phyloP scores from a whole-genome alignment of 2,329 filamentous ascomycete species.

The Pseudogymnoascus sp. region DNA sequence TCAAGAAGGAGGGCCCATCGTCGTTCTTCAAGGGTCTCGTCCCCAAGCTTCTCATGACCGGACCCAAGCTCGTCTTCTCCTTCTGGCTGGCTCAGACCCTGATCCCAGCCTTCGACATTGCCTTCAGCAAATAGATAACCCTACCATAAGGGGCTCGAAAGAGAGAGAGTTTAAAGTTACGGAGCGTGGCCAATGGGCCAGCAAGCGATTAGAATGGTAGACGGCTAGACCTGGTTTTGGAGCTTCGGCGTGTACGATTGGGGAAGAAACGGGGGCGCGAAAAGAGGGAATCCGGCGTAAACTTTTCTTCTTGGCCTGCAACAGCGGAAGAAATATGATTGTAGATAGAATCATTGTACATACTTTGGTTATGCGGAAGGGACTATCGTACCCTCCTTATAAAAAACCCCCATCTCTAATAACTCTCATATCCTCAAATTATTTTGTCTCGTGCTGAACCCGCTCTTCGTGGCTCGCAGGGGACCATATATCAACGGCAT shows the following conservation, averaged over 20 bases:
- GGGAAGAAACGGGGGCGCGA: not conserved
- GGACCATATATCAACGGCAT: not conserved
- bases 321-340: slow-evolving; percentile 4
- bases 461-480: not conserved
- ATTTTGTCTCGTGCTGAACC: not conserved
- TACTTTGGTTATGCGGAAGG: slow-evolving; percentile 6
- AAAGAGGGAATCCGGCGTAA: not conserved
- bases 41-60: slow-evolving; percentile 98
- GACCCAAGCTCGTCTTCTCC: slow-evolving; percentile 96
- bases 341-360: slow-evolving; percentile 7
- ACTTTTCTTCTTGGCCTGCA: not conserved
- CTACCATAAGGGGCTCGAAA: not conserved
- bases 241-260: slow-evolving; percentile 7
- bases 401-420: slow-evolving; percentile 7
- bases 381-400: not conserved
- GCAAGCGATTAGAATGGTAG: slow-evolving; percentile 6
- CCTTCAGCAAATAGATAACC: slow-evolving; percentile 15
- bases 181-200: not conserved
- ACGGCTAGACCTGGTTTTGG: slow-evolving; percentile 8
- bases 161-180: not conserved
- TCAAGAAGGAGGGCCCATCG: slow-evolving; percentile 73
- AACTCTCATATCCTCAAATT: not conserved
- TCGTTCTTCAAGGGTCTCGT: slow-evolving; percentile 97
- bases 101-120: slow-evolving; percentile 80
- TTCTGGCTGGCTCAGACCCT: slow-evolving; percentile 99